Conservation (phyloP, 257 asterid species). For the Fraxinus excelsior region DNA sequence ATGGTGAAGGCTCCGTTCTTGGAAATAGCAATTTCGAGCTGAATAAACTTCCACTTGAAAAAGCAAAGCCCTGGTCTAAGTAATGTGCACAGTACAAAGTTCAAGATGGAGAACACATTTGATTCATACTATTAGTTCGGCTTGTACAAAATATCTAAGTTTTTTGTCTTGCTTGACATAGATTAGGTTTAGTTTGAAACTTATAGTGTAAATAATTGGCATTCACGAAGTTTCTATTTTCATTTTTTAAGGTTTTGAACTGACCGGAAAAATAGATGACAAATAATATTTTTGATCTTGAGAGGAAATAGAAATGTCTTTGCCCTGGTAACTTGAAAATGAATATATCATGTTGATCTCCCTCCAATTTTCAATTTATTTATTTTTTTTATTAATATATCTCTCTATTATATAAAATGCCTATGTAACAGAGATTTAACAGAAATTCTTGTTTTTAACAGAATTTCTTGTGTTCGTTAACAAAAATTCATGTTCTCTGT, state of each 20-base stretch:
- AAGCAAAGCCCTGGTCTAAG: constrained; percentile 23
- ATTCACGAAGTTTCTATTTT: not conserved
- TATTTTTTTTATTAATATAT: no score
- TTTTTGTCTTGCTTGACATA: constrained; percentile 28
- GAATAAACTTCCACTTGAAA: constrained; percentile 66
- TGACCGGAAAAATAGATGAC: constrained; percentile 1
- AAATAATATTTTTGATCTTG: not conserved
- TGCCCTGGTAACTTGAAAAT: not conserved
- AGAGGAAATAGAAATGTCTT: not conserved
- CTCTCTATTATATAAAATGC: no score
- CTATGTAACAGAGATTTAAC: no score
- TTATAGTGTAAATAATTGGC: constrained; percentile 30
- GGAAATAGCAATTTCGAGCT: constrained; percentile 45
- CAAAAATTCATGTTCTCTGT: no score
- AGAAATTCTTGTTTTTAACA: no score
- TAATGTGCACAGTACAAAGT: no score
- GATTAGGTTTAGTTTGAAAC: not conserved
- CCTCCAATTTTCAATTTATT: no score
- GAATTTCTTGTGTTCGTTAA: no score
- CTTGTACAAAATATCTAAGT: not conserved
- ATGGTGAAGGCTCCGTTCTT: constrained; percentile 31
- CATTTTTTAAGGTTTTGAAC: not conserved
- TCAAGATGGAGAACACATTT: no score
- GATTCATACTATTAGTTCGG: no score
- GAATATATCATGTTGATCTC: not conserved